Evolutionary conservation across 352 stramenopile species (phyloP), one percentile per base, ranked within the genome.

Genomic region (Phytophthora ramorum): DNA sequence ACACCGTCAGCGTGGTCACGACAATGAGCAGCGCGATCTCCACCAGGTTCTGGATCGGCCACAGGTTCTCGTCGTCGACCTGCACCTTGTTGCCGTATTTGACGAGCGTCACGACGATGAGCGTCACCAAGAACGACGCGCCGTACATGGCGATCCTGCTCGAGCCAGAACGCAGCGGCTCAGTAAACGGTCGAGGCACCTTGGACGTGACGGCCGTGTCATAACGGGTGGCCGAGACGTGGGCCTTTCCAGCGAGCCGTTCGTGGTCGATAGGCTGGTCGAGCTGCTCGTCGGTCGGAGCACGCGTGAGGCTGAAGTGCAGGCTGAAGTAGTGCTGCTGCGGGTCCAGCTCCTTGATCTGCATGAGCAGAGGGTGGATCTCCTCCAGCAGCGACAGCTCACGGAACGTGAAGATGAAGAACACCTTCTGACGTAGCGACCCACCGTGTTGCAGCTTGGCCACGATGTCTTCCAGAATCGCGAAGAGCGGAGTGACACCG

Each of bases 31-130:
- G 19, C 45, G 10, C 7, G 58, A 45, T 26, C 57, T 75, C 74
- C n/a, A 79, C 58, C 8, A 79, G 67, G 32, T 67, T 63, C 60
- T 79, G 62, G 45, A 83, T 68, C 22, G 71, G 71, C 71, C 74
- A 79, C 41, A 66, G 71, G 32, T 57, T 47, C 7, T 45, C 34
- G 12, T 57, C 37, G 14, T 60, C 17, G 2, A 28, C 64, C 49
- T 81, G 56, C 22, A 73, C 69, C 38, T 73, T 69, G 28, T 10
- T 72, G 13, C 61, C 58, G 35, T 67, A 60, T n/a, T 66, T 66
- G 48, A 83, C 66, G 7, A 80, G 17, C 9, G 69, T 44, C 61
- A 57, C 66, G 10, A 79, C 6, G 13, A 84, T 19, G n/a, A 80
- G 16, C 0, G 60, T 61, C 0, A 69, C 1, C 0, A 84, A 54